Conservation (phyloP, 1,284 basidiomycete species). For the Schizopora paradoxa region DNA sequence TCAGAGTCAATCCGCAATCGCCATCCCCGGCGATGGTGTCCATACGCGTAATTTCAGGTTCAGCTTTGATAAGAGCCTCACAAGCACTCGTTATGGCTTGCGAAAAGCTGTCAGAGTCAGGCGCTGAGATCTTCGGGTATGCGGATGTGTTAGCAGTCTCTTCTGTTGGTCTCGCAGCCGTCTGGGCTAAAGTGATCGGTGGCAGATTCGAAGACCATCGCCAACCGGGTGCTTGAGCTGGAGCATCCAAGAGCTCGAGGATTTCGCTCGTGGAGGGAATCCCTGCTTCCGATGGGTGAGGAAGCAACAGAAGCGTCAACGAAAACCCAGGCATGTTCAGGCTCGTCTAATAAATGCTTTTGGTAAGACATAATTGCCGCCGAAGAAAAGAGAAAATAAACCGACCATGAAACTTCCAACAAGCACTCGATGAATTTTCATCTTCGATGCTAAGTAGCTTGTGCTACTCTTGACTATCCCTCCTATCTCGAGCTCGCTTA, state of each 20-base stretch:
- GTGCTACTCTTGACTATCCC: constrained; percentile 63
- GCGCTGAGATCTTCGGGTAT: constrained; percentile 31
- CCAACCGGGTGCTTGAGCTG: constrained; percentile 78
- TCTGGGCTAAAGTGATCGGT: constrained; percentile 17
- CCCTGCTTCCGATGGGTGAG: constrained; percentile 36
- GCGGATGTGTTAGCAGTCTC: constrained; percentile 18
- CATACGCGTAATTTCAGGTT: constrained; percentile 85
- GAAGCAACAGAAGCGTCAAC: constrained; percentile 80
- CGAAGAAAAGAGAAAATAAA: constrained; percentile 8
- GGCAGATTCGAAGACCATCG: constrained; percentile 53
- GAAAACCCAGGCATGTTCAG: constrained; percentile 96
- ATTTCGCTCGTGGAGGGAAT: constrained; percentile 44
- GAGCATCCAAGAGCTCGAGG: constrained; percentile 74
- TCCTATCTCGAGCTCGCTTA: constrained; percentile 82
- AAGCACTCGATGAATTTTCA: constrained; percentile 57
- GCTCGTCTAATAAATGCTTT: constrained; percentile 56
- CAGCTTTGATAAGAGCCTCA: constrained; percentile 66
- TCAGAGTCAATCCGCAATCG: constrained; percentile 82
- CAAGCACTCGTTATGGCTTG: constrained; percentile 60
- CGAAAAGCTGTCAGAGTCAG: constrained; percentile 47
- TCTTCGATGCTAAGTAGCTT: constrained; percentile 47
- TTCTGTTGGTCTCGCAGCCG: constrained; percentile 21
- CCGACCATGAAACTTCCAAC: constrained; percentile 81
- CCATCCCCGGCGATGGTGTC: constrained; percentile 77
- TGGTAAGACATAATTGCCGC: background rate